Evolutionary conservation across 2,329 filamentous ascomycete genomes (phyloP).

Genomic region (Diaporthe sp.): DNA sequence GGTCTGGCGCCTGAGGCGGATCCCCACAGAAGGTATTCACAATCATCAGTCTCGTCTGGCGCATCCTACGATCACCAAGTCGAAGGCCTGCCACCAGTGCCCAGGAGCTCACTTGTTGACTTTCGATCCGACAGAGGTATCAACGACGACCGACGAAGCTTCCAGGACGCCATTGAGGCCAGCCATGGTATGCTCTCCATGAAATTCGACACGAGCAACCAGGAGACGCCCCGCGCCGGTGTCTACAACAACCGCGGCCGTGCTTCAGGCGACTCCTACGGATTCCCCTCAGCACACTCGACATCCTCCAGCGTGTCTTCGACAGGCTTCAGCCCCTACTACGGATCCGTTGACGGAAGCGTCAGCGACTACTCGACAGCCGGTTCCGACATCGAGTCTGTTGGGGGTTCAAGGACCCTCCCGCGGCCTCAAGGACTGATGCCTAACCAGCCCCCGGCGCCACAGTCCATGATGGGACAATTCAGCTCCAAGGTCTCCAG

Average conservation of each 20-base stretch:
- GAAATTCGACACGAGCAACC: constrained; percentile 65
- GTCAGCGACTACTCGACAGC: constrained; percentile 94
- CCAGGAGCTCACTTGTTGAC: constrained; percentile 75
- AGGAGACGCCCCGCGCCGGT: constrained; percentile 86
- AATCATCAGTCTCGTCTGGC: constrained; percentile 80
- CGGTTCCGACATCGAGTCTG: constrained; percentile 87
- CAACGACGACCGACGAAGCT: constrained; percentile 73
- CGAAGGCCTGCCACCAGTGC: constrained; percentile 52
- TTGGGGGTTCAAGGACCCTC: constrained; percentile 80
- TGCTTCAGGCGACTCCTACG: constrained; percentile 87
- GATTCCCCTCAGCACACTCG: constrained; percentile 88
- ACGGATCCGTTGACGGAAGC: constrained; percentile 82
- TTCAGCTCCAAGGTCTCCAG: constrained; percentile 97
- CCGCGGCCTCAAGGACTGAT: constrained; percentile 78
- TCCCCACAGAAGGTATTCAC: constrained; percentile 77
- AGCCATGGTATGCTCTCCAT: constrained; percentile 95
- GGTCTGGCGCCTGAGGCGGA: constrained; percentile 69
- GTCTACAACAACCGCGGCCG: constrained; percentile 81
- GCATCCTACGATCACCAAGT: constrained; percentile 57
- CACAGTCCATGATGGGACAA: constrained; percentile 98
- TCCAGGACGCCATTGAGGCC: constrained; percentile 91
- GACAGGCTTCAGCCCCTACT: constrained; percentile 85
- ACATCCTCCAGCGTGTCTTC: constrained; percentile 91
- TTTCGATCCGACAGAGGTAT: constrained; percentile 54
- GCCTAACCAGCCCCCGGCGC: constrained; percentile 77